These are phyloP conservation scores for Apostasia shenzhenica DNA, from an alignment of 106 monocot species.

Conservation along the genomic window DNA sequence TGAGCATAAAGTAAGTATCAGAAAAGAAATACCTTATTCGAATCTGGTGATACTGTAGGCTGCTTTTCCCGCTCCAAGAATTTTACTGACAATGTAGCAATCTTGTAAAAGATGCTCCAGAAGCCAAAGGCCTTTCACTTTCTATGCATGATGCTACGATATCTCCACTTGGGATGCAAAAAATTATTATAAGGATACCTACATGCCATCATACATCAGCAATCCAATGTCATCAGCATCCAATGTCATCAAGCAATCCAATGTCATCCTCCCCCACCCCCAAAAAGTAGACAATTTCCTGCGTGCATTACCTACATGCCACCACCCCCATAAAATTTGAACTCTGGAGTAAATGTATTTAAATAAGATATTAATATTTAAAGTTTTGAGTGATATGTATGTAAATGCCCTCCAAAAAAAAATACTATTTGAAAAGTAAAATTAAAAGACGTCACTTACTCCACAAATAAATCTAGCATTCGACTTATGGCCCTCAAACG, in stretches of 20 bases:
- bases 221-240: background rate
- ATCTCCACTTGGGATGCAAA: constrained; percentile 90
- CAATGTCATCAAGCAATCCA: no score
- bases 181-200: constrained; percentile 99
- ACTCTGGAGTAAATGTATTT: no score
- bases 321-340: no score
- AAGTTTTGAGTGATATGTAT: no score
- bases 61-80: constrained; percentile 79
- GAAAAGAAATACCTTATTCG: constrained; percentile 34
- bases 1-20: background rate
- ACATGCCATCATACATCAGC: background rate
- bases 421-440: no score
- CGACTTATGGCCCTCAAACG: constrained; percentile 53
- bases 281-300: background rate
- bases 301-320: no score
- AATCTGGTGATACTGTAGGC: constrained; percentile 29
- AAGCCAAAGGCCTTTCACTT: constrained; percentile 45
- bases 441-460: constrained; percentile 43
- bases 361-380: no score
- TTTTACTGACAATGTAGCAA: constrained; percentile 55
- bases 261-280: background rate
- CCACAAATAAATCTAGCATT: constrained; percentile 80
- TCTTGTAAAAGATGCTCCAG: constrained; percentile 71
- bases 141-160: constrained; percentile 83
- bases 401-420: background rate